Conservation (phyloP, 306 rosid species). For the Vicia villosa region DNA sequence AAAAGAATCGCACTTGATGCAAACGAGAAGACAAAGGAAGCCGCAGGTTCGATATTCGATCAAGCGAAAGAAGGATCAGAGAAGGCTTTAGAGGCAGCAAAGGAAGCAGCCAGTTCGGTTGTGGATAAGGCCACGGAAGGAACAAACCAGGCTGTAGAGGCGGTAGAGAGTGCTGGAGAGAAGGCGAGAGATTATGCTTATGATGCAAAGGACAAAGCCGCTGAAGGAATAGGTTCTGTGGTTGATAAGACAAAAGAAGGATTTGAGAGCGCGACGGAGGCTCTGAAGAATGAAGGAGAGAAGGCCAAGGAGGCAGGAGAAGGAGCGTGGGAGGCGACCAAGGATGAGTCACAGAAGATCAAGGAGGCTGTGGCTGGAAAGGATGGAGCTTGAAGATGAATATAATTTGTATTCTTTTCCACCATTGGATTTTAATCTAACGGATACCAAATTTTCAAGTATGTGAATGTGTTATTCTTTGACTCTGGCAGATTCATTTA, state of each 20-base stretch:
- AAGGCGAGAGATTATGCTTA: slow-evolving; percentile 32
- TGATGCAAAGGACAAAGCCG: slow-evolving; percentile 34
- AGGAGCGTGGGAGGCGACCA: slow-evolving; percentile 42
- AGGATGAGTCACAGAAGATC: slow-evolving; percentile 52
- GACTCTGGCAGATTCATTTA: no score
- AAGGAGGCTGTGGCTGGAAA: slow-evolving; percentile 63
- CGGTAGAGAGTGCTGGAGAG: slow-evolving; percentile 20
- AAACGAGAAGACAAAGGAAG: slow-evolving; percentile 36
- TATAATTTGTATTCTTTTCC: no score
- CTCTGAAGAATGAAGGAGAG: slow-evolving; percentile 43
- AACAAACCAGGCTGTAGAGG: slow-evolving; percentile 15
- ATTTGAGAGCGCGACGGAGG: slow-evolving; percentile 29
- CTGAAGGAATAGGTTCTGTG: slow-evolving; percentile 19
- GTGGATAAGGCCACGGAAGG: slow-evolving; percentile 26
- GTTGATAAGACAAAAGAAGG: slow-evolving; percentile 39
- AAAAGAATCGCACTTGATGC: slow-evolving; percentile 12
- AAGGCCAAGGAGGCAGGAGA: slow-evolving; percentile 42
- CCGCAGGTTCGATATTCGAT: slow-evolving; percentile 10
- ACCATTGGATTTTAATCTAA: no score
- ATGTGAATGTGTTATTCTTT: no score
- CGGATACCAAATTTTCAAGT: no score
- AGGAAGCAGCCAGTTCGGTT: background rate
- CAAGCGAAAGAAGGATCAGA: slow-evolving; percentile 23
- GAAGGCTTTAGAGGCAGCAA: slow-evolving; percentile 26
- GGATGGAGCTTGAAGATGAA: background rate